These are phyloP conservation scores for Elaeagnus macrophylla DNA, from an alignment of 306 rosid species.

Conservation along the genomic window DNA sequence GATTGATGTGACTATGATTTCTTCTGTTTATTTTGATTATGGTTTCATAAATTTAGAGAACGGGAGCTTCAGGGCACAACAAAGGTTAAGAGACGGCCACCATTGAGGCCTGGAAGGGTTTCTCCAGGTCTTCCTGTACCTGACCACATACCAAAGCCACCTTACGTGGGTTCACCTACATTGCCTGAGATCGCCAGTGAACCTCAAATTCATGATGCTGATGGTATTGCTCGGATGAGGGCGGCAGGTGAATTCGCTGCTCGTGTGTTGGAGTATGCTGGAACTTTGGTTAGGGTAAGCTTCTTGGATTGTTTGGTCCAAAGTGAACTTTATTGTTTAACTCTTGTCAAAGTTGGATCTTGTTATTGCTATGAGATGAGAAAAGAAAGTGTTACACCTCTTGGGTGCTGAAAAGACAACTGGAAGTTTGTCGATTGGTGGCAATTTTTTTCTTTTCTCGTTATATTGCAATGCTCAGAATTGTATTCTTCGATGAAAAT, in stretches of 20 bases:
- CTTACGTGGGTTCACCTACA: slow-evolving; percentile 58
- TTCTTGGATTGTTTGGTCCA: slow-evolving; percentile 10
- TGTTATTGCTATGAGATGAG: no score
- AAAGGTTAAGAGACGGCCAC: slow-evolving; percentile 41
- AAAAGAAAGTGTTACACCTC: no score
- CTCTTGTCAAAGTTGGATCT: neutral
- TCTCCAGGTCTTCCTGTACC: slow-evolving; percentile 78
- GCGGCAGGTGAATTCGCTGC: slow-evolving; percentile 95
- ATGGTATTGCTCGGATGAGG: slow-evolving; percentile 67
- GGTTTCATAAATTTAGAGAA: slow-evolving; percentile 38
- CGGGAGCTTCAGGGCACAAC: slow-evolving; percentile 40
- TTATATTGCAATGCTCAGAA: no score
- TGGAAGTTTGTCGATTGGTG: no score
- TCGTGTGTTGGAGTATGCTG: slow-evolving; percentile 72
- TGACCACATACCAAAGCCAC: slow-evolving; percentile 73
- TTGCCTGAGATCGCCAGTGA: slow-evolving; percentile 74
- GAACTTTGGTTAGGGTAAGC: slow-evolving; percentile 80
- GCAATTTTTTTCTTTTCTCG: no score
- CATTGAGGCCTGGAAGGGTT: slow-evolving; percentile 70
- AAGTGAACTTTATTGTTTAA: neutral
- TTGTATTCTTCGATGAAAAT: no score
- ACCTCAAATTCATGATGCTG: slow-evolving; percentile 63
- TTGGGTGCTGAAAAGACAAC: no score
- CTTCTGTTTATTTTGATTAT: neutral
- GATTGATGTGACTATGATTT: neutral